A percentile compares a stretch with the other conserved stretches of the same genome.
phyloP scores from a whole-genome alignment of 78 protist genomes.

The Dictyostelium firmibasis region DNA sequence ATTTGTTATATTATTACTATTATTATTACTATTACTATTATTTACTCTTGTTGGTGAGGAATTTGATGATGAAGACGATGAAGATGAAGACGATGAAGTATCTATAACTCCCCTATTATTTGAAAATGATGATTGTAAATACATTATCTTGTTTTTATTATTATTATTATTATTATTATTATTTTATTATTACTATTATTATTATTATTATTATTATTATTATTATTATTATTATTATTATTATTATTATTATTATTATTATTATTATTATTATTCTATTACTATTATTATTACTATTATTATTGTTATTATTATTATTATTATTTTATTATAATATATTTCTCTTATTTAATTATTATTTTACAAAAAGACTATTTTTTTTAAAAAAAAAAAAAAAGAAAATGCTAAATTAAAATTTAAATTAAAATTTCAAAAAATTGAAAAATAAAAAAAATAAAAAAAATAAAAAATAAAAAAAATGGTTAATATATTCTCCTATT shows the following conservation, averaged over 20 bases:
- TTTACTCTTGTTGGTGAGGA: not conserved
- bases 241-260: no score
- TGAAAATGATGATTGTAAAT: constrained; percentile 20
- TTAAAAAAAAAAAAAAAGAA: not conserved
- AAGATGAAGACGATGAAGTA: not conserved
- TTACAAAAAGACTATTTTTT: not conserved
- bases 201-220: no score
- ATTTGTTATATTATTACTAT: not conserved
- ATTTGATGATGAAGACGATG: not conserved
- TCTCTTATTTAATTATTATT: not conserved
- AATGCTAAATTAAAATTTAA: not conserved
- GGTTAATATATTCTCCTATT: no score
- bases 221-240: no score
- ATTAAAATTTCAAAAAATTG: not conserved
- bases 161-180: no score
- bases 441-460: not conserved
- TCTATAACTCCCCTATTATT: not conserved
- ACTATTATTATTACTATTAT: no score
- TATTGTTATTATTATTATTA: no score
- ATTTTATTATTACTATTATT: no score
- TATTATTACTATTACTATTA: not conserved
- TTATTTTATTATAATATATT: no score
- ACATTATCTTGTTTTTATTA: not conserved
- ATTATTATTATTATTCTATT: no score
- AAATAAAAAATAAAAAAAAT: not conserved